phyloP scores from a whole-genome alignment of 1,284 basidiomycete species.

The Rhodofomes roseus region DNA sequence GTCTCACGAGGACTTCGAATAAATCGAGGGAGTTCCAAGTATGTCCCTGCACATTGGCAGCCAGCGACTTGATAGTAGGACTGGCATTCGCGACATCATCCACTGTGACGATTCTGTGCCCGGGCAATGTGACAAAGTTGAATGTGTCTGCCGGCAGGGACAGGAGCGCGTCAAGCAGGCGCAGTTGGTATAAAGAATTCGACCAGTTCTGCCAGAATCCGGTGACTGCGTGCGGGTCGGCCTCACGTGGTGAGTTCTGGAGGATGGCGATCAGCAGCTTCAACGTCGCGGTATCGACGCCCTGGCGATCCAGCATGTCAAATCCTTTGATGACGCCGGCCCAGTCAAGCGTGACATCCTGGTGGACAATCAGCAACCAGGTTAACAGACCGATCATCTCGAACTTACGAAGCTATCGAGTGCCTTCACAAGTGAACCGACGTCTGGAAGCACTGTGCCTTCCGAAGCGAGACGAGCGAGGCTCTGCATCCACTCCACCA shows the following conservation, averaged over 20 bases:
- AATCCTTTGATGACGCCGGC: constrained; percentile 75
- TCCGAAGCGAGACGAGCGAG: constrained; percentile 68
- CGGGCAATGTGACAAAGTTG: constrained; percentile 84
- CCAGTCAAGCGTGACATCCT: constrained; percentile 74
- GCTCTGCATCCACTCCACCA: constrained; percentile 65
- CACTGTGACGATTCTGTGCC: constrained; percentile 76
- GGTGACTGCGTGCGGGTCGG: constrained; percentile 69
- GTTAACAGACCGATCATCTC: constrained; percentile 13
- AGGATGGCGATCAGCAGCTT: constrained; percentile 80
- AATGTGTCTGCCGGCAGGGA: constrained; percentile 88
- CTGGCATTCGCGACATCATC: constrained; percentile 82
- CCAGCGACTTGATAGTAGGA: constrained; percentile 83
- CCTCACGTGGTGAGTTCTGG: constrained; percentile 66
- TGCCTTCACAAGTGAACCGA: constrained; percentile 71
- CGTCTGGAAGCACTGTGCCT: constrained; percentile 68
- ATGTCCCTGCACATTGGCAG: constrained; percentile 83
- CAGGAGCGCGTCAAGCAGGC: constrained; percentile 83
- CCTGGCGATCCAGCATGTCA: constrained; percentile 72
- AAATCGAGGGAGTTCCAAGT: constrained; percentile 95
- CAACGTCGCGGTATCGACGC: constrained; percentile 79
- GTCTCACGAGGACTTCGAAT: constrained; percentile 82
- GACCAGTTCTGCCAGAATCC: constrained; percentile 85
- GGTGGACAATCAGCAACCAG: constrained; percentile 10
- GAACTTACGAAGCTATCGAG: constrained; percentile 63
- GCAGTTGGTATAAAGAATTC: constrained; percentile 84